Conservation (phyloP, 2,329 filamentous ascomycete species). For the Dactylella cylindrospora region DNA sequence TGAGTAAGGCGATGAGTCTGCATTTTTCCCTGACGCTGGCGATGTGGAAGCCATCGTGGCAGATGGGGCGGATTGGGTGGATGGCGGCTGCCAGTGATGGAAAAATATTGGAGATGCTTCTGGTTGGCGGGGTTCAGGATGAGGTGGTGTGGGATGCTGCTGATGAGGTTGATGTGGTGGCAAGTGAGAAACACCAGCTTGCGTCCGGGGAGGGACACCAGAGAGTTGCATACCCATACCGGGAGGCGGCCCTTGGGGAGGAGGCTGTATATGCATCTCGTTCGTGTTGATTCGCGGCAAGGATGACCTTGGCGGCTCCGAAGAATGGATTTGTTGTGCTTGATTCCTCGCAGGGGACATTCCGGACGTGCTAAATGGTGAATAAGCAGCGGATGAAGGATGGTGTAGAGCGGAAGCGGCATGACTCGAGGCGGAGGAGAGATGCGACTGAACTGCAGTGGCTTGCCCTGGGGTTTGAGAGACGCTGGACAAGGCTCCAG, state of each 20-base stretch:
- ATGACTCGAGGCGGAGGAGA: constrained; percentile 30
- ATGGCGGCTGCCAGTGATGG: constrained; percentile 48
- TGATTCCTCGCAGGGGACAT: constrained; percentile 51
- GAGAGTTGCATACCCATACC: constrained; percentile 42
- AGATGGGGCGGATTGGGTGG: constrained; percentile 36
- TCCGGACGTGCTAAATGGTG: constrained; percentile 50
- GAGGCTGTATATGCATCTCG: constrained; percentile 57
- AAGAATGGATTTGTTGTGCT: constrained; percentile 29
- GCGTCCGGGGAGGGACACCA: constrained; percentile 40
- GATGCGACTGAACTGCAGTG: constrained; percentile 49
- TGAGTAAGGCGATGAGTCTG: constrained; percentile 47
- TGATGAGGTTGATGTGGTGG: constrained; percentile 40
- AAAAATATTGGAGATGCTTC: constrained; percentile 47
- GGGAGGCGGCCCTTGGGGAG: constrained; percentile 50
- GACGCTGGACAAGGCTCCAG: constrained; percentile 52
- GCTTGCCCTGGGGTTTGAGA: constrained; percentile 52
- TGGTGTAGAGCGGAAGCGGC: constrained; percentile 41
- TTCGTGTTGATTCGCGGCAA: constrained; percentile 59
- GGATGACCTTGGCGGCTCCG: constrained; percentile 54
- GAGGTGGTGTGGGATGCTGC: constrained; percentile 17
- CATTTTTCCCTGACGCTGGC: constrained; percentile 46
- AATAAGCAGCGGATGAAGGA: constrained; percentile 50
- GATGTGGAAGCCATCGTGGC: constrained; percentile 45
- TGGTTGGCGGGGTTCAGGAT: constrained; percentile 31
- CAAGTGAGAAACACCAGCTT: constrained; percentile 30